Conservation (phyloP, 306 rosid genomes). For the Hippophae rhamnoides region DNA sequence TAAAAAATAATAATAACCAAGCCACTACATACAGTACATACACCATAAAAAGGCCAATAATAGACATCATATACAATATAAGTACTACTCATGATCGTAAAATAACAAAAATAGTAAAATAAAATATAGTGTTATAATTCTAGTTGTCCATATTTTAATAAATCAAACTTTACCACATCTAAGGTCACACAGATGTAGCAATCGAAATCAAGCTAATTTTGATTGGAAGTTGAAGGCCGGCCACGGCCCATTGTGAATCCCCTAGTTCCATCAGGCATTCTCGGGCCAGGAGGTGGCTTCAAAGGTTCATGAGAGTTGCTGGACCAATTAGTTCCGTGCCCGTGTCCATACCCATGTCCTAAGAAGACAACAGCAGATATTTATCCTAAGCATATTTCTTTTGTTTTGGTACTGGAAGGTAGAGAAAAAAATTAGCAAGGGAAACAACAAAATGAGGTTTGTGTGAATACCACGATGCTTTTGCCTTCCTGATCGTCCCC, state of each 20-base stretch:
- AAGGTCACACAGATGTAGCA: no score
- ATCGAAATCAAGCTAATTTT: constrained; percentile 21
- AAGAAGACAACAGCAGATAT: background rate
- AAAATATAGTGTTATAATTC: no score
- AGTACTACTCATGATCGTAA: no score
- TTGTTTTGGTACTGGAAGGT: background rate
- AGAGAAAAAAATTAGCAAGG: background rate
- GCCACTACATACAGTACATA: no score
- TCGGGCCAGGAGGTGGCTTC: constrained; percentile 95
- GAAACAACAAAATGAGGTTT: background rate
- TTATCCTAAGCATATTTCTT: background rate
- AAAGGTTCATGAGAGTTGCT: constrained; percentile 47
- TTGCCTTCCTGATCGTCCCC: constrained; percentile 55
- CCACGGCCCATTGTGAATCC: constrained; percentile 98
- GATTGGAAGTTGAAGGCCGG: constrained; percentile 41
- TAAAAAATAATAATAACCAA: no score
- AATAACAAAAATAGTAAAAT: no score
- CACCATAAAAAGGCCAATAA: no score
- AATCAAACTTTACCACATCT: no score
- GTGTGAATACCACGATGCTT: constrained; percentile 53
- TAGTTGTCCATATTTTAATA: no score
- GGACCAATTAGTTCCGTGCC: constrained; percentile 39
- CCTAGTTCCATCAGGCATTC: constrained; percentile 93
- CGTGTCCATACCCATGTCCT: constrained; percentile 69
- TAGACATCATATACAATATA: no score